Base-by-base conservation (phyloP, 495 filamentous ascomycete genomes). In the Rusavskia elegans region DNA sequence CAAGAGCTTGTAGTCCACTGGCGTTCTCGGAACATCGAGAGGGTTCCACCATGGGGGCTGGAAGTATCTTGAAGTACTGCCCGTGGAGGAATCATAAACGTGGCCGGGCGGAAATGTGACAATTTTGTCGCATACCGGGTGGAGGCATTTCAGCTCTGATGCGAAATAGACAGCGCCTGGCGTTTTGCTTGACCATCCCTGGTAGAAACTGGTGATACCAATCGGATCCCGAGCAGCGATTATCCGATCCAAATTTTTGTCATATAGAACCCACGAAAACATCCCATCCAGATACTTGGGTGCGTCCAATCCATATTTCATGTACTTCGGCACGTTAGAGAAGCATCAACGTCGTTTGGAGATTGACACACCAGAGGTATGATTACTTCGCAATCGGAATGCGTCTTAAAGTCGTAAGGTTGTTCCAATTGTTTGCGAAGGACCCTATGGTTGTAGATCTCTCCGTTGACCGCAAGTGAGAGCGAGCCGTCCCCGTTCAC, bases 261-360 rank as follows among this genome's bases (percentile, higher is more conserved):
- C 92, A 70, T 93, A 96, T 27, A 98, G 76, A 41, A 97, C 89
- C 73, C 89, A 98, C 11, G 90, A 95, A 79, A 98, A 98, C 93
- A 98, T 98, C 68, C 92, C 92, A 66, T 98, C 92, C 55, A 98
- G 81, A 67, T 87, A 71, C 71, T 94, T 93, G 56, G 92, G 90
- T 55, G 89, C 86, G 67, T 97, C 85, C 53, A 95, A 75, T 57
- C 82, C 93, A 77, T 95, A 75, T 66, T 97, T 80, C 68, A 85
- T 75, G 63, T 97, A 97, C 89, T 96, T 67, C 25, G 45, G 52
- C 25, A 6, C 6, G 39, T 73, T 54, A 71, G 61, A 59, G 50
- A 51, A 51, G 55, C 41, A 5, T 19, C 10, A 20, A 23, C 30
- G 7, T 9, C 14, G 39, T 14, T 21, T 40, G 8, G 37, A 53